These are phyloP conservation scores for Metarhizium sp. DNA, from an alignment of 2,329 filamentous ascomycete species.

Conservation along the genomic window DNA sequence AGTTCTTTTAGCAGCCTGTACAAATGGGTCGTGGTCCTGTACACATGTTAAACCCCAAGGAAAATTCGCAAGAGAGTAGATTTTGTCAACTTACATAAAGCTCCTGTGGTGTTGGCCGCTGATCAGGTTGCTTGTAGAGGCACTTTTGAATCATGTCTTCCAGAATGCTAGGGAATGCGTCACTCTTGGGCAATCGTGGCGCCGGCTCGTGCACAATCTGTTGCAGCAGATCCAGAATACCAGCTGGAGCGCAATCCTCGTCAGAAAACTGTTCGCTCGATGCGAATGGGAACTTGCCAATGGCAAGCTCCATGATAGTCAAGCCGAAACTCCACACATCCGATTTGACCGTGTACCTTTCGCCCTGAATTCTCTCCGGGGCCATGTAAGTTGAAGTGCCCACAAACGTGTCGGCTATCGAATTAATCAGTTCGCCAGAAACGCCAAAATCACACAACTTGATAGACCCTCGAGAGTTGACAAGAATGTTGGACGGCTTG, in stretches of 20 bases:
- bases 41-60: constrained; percentile 4
- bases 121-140: constrained; percentile 78
- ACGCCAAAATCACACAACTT: constrained; percentile 98
- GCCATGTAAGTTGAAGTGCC: constrained; percentile 99
- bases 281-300: constrained; percentile 93
- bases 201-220: constrained; percentile 96
- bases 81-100: constrained; percentile 57
- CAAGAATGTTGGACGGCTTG: constrained; percentile 94
- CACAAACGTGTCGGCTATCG: constrained; percentile 95
- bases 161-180: constrained; percentile 89
- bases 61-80: neutral
- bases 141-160: constrained; percentile 98
- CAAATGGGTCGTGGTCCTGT: constrained; percentile 84
- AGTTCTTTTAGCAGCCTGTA: constrained; percentile 92
- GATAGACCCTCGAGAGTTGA: constrained; percentile 89
- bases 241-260: constrained; percentile 74
- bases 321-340: constrained; percentile 98
- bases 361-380: constrained; percentile 92
- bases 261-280: constrained; percentile 62
- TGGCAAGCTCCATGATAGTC: constrained; percentile 92
- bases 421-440: constrained; percentile 96
- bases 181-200: constrained; percentile 88
- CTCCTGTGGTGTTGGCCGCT: constrained; percentile 85
- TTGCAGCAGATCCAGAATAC: constrained; percentile 90
- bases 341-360: constrained; percentile 94